Evolutionary conservation across 208 protist species (phyloP), one percentile per base, ranked within the genome.

Genomic region (Crithidia acanthocephali): DNA sequence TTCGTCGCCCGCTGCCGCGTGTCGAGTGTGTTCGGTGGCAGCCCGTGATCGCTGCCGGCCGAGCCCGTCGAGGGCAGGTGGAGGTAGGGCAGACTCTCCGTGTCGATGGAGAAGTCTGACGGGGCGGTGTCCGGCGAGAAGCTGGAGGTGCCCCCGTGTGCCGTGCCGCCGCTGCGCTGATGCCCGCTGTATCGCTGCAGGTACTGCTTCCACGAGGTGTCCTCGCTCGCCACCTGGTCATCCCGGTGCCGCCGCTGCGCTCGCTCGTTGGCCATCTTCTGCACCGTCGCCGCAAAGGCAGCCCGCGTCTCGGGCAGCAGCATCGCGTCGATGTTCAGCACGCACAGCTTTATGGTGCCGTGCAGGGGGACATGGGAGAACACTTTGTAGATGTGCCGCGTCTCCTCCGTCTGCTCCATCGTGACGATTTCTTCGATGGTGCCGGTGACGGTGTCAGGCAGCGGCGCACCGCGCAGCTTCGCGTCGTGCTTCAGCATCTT

Each of bases 401-500:
- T 88, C 52, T 86, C 81, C 69, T 91, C 87, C 55, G 76, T 78
- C 72, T 94, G 91, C 63, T 79, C 77, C 51, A 96, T 83, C 23
- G 78, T 83, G 13, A 83, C 70, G 37, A 96, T 80, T 55, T 93
- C 88, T 52, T 86, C 76, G 16, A 96, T 62, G 3, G 55, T 58
- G 20, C 79, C 91, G 13, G 68, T 53, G 35, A 96, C 80, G 6
- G 71, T 74, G 53, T 80, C 74, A 10, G 73, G 78, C 58, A 92
- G 81, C 45, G 84, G 64, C 32, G 44, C 32, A 32, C 57, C 51
- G n/a, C 87, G 88, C 51, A 84, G 61, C 42, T 81, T 62, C 23
- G 88, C 88, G 66, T 96, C 88, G 57, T 93, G 73, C 64, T 76
- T 76, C 15, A 96, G 63, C 91, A 96, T 96, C 75, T 83, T 88